Evolutionary conservation across 192 early-diverging fungal species (phyloP), one percentile per base, ranked within the genome.

Genomic region (Phlyctochytrium planicorne): DNA sequence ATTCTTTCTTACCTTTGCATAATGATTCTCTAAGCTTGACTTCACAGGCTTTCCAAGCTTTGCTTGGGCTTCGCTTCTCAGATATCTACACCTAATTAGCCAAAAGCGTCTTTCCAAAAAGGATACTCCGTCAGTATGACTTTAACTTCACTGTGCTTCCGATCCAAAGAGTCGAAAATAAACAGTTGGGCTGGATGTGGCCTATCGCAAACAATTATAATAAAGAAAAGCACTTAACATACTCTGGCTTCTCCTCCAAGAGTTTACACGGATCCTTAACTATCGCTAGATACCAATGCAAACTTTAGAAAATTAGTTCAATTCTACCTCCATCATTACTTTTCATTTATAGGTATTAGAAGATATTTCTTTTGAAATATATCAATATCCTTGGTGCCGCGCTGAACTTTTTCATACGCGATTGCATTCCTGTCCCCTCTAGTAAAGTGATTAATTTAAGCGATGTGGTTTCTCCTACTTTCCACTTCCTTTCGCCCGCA

Each of bases 341-440:
- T 85, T 73, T 96, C 93, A 73, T 94, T 89, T 69, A 96, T 91
- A 14, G 94, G 94, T 16, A 96, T 79, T 70, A 96, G 81, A 37
- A 94, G 78, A 66, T 87, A 91, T 34, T 83, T 82, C 64, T 89
- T 91, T 2, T 74, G 71, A 69, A 96, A 93, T 3, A 96, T 67
- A 68, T 93, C 82, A 30, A 92, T 78, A 55, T 88, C 76, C 37
- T 86, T 76, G 1, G 91, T 94, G 91, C 91, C 94, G 70, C 82
- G 84, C 73, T 88, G 86, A 25, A 96, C 88, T 32, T 79, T 74
- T 34, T 80, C 79, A 64, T 91, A 91, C 0, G 67, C 85, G 20
- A 65, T 56, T 20, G 36, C 35, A 76, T 29, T 66, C 25, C 55
- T 69, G 32, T 73, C 83, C 70, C 65, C 77, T 37, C 50, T 76